A percentile compares a stretch with the other conserved stretches of the same genome.
These are phyloP conservation scores for Capsicum pubescens DNA, from an alignment of 257 asterid genomes.

Conservation along the genomic window DNA sequence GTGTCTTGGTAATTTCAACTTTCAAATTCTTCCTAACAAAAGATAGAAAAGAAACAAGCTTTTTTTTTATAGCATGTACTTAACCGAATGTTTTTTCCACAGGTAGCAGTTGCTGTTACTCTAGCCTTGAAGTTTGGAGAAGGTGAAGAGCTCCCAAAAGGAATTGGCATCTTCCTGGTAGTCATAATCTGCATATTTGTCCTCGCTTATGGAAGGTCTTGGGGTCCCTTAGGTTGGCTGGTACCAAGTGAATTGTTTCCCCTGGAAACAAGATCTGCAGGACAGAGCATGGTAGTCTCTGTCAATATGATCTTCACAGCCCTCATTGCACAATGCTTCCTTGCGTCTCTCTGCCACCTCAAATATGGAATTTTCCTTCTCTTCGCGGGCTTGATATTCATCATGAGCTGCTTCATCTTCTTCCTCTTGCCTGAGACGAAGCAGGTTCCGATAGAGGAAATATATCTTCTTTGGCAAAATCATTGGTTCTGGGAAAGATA, in stretches of 20 bases:
- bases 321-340: conserved; percentile 78
- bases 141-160: conserved; percentile 58
- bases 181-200: conserved; percentile 66
- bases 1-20: conserved; percentile 53
- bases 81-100: conserved; percentile 27
- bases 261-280: conserved; percentile 83
- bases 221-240: conserved; percentile 94
- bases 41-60: neutral
- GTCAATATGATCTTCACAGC: conserved; percentile 92
- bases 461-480: conserved; percentile 65
- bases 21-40: neutral
- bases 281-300: conserved; percentile 86
- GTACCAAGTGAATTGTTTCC: conserved; percentile 91
- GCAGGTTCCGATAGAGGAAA: conserved; percentile 95
- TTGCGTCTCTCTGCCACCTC: conserved; percentile 69
- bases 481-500: conserved; percentile 91
- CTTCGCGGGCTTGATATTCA: conserved; percentile 62
- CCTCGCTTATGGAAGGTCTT: conserved; percentile 73
- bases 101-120: conserved; percentile 75
- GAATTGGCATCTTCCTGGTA: conserved; percentile 59
- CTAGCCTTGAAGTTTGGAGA: conserved; percentile 75
- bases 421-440: conserved; percentile 91
- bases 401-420: conserved; percentile 71
- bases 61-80: neutral
- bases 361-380: conserved; percentile 81